Conservation (phyloP, 2,329 filamentous ascomycete species). For the Teratosphaeria nubilosa region DNA sequence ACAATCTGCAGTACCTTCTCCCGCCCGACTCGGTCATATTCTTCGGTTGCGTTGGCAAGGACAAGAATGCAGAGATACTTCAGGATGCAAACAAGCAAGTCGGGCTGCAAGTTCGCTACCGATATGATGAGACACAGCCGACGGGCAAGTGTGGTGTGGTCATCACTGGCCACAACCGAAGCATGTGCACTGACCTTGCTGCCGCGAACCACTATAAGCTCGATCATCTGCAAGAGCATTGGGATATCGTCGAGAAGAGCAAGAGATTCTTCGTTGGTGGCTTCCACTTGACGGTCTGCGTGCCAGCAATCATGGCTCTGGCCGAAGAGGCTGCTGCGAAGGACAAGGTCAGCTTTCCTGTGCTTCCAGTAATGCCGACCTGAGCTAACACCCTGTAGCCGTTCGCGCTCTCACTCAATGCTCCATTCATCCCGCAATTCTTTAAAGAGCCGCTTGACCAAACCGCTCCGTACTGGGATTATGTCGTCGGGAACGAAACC, state of each 20-base stretch:
- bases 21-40: conserved; percentile 82
- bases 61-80: conserved; percentile 89
- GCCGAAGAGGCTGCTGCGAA: conserved; percentile 79
- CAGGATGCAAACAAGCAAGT: conserved; percentile 76
- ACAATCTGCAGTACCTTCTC: conserved; percentile 62
- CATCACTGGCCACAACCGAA: conserved; percentile 93
- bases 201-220: conserved; percentile 96
- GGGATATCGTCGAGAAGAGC: conserved; percentile 81
- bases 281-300: conserved; percentile 95
- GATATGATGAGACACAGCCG: conserved; percentile 69
- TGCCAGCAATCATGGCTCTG: conserved; percentile 78
- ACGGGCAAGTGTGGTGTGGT: conserved; percentile 93
- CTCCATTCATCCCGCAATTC: conserved; percentile 92
- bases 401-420: conserved; percentile 84
- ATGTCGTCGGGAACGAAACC: conserved; percentile 92
- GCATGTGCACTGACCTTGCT: conserved; percentile 87
- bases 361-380: background rate
- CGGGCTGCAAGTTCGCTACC: conserved; percentile 90
- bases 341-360: conserved; percentile 56
- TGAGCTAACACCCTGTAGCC: conserved; percentile 30
- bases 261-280: conserved; percentile 88
- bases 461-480: conserved; percentile 85
- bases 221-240: conserved; percentile 89
- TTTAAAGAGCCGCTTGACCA: conserved; percentile 93
- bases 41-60: conserved; percentile 85